Evolutionary conservation across 1,139 yeast genomes (phyloP).

Genomic region (Starmera stellimalicola): DNA sequence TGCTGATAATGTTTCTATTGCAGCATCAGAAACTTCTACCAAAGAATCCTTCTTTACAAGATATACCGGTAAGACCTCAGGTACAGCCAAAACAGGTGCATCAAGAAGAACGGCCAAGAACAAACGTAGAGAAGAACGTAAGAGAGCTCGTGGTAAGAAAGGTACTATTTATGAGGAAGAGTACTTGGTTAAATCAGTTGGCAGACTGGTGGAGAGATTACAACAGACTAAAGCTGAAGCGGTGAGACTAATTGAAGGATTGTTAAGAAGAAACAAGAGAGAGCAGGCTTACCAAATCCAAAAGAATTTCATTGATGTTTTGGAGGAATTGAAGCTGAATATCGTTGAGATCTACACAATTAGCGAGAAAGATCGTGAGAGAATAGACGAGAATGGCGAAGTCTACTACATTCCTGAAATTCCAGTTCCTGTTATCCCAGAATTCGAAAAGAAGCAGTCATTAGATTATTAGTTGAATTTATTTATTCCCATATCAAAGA

Average conservation of each 20-base stretch:
- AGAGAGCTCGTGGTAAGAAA: constrained; percentile 92
- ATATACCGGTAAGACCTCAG: constrained; percentile 91
- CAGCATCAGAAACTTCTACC: constrained; percentile 89
- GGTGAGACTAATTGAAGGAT: constrained; percentile 58
- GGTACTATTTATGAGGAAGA: constrained; percentile 97
- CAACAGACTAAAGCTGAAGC: constrained; percentile 73
- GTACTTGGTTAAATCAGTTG: constrained; percentile 79
- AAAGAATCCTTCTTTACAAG: constrained; percentile 90
- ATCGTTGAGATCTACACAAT: constrained; percentile 68
- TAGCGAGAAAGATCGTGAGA: constrained; percentile 78
- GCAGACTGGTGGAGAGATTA: constrained; percentile 78
- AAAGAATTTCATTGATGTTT: constrained; percentile 50
- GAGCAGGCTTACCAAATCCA: constrained; percentile 83
- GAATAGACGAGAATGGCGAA: constrained; percentile 83
- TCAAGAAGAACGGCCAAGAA: constrained; percentile 88
- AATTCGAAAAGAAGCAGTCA: constrained; percentile 46
- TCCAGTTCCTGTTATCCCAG: constrained; percentile 52
- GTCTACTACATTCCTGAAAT: constrained; percentile 67
- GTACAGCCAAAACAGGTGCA: constrained; percentile 95
- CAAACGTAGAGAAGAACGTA: constrained; percentile 89
- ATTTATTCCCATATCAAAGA: constrained; percentile 5
- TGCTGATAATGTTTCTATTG: constrained; percentile 90
- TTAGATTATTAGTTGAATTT: constrained; percentile 37
- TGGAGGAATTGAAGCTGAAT: constrained; percentile 44
- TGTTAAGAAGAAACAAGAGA: constrained; percentile 61